phyloP scores from a whole-genome alignment of 129 eudicot species.

The Oenanthe sinensis region DNA sequence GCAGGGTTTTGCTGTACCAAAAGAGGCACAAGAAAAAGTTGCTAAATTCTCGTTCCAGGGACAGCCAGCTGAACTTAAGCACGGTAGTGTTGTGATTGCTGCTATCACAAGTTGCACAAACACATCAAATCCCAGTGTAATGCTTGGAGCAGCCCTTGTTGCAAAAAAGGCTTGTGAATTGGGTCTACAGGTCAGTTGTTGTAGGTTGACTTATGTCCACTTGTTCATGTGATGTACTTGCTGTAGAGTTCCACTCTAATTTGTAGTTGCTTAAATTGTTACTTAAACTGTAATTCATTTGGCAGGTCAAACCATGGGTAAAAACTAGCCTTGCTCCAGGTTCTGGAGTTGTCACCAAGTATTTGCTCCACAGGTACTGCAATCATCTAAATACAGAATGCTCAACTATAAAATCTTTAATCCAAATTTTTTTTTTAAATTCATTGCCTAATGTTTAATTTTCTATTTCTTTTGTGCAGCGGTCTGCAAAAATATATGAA shows the following conservation, averaged over 20 bases:
- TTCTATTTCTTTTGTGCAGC: slow-evolving; percentile 32
- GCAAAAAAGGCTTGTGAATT: slow-evolving; percentile 91
- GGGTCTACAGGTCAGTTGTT: slow-evolving; percentile 75
- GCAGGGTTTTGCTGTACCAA: slow-evolving; percentile 94
- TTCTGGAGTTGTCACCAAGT: no score
- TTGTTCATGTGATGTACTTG: not conserved
- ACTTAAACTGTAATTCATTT: not conserved
- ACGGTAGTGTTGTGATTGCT: slow-evolving; percentile 98
- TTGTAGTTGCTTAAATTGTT: not conserved
- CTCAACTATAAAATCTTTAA: not conserved
- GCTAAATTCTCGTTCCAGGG: slow-evolving; percentile 79
- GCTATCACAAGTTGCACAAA: slow-evolving; percentile 98
- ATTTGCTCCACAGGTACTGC: not conserved
- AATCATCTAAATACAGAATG: no score
- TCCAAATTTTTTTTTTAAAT: not conserved
- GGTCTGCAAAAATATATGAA: slow-evolving; percentile 74
- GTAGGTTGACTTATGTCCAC: not conserved
- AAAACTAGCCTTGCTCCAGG: no score
- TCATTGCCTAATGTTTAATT: not conserved
- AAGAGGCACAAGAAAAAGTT: slow-evolving; percentile 80
- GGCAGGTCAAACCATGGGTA: no score
- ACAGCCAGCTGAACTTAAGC: slow-evolving; percentile 81
- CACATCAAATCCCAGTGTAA: slow-evolving; percentile 99
- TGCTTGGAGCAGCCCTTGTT: slow-evolving; percentile 99
- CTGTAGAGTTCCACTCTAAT: not conserved